Evolutionary conservation across 2,329 filamentous ascomycete genomes (phyloP), one percentile per base, ranked within the genome.

Genomic region (Myotisia sp.): DNA sequence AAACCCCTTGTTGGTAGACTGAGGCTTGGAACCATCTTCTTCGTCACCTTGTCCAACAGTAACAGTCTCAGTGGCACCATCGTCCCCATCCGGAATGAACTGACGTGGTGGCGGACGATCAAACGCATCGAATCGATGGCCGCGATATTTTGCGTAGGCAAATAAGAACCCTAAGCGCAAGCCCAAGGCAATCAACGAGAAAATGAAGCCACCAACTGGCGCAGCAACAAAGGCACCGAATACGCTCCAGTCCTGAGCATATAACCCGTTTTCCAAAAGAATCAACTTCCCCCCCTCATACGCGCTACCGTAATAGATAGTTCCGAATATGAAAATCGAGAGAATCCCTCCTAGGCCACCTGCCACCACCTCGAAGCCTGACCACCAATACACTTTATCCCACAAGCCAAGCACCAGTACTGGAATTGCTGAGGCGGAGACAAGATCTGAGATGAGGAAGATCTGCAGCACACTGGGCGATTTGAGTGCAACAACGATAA

Each of bases 161-260:
- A 64, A 83, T 44, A 75, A 71, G 33, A 70, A 68, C 0, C 57
- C 52, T 26, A 86, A 53, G 18, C 82, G 68, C 26, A 75, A 46
- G 9, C 48, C 64, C 22, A 80, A 66, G 4, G 77, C 79, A 2
- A 63, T 68, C 26, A 75, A 67, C 1, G 73, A 79, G 70, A 77
- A 86, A 21, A 86, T 56, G 12, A 87, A 48, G 14, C 79, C 79
- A 1, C 82, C 82, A 2, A 86, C 58, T 0, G 82, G 82, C 0
- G 82, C 81, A 6, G 78, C 79, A 3, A 87, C 76, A 47, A 87
- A 90, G 3, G 81, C 80, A 21, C 64, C 82, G 54, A 90, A 90
- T 2, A 71, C 79, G 42, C 74, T 78, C 83, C 83, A 90, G 53
- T 87, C 81, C 30, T 75, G 67, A 1, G 65, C 71, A 54, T 86